phyloP scores from a whole-genome alignment of 768 basidiomycete species.

The Collybiopsis confluens region DNA sequence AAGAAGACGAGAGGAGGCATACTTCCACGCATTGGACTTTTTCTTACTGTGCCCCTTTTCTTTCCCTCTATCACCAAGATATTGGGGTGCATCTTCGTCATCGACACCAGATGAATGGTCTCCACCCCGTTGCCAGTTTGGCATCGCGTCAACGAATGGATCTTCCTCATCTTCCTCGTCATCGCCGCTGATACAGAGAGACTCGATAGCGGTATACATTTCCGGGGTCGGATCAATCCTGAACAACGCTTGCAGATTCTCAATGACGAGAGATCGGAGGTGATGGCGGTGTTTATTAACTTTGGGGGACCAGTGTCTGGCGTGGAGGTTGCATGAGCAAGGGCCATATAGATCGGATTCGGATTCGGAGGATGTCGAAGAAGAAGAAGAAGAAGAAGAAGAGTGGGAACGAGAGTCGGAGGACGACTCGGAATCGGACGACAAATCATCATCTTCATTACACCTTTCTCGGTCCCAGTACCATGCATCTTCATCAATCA shows the following conservation, averaged over 20 bases:
- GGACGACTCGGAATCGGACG: too few species aligned
- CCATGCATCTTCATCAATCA: too few species aligned
- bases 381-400: too few species aligned
- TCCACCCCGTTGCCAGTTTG: too few species aligned
- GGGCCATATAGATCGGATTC: conserved; percentile 16
- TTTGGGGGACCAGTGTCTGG: conserved; percentile 32
- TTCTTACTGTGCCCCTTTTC: too few species aligned
- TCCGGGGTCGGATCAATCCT: conserved; percentile 24
- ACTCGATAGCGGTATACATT: conserved; percentile 26
- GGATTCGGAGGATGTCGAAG: conserved; percentile 10
- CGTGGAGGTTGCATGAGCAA: conserved; percentile 22
- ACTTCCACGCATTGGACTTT: too few species aligned
- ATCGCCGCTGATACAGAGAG: conserved; percentile 22
- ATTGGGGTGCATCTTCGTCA: too few species aligned
- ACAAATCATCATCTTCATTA: conserved; percentile 9
- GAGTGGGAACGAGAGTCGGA: conserved; percentile 13
- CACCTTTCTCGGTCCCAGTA: too few species aligned
- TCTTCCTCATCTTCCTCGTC: too few species aligned
- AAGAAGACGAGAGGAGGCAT: conserved; percentile 17
- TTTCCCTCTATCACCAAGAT: too few species aligned
- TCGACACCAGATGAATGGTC: too few species aligned
- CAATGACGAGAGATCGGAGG: conserved; percentile 28
- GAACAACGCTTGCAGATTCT: conserved; percentile 30
- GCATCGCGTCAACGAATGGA: too few species aligned
- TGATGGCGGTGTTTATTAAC: conserved; percentile 31